phyloP scores from a whole-genome alignment of 352 stramenopile species.

The Globisporangium perplexum region DNA sequence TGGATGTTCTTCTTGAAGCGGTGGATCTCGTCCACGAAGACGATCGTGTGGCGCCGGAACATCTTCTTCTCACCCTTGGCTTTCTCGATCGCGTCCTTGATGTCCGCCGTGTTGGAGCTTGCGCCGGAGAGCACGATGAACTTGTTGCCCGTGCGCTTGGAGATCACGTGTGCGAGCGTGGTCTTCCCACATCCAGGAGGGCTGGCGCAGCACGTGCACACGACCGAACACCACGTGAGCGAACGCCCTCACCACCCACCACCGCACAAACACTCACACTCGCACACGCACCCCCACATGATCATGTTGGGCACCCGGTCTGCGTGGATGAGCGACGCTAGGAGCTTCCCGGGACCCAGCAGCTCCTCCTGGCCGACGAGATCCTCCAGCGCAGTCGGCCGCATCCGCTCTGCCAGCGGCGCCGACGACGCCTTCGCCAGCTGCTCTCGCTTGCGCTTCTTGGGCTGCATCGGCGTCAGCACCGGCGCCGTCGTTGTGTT shows the following conservation, averaged over 20 bases:
- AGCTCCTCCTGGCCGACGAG: slow-evolving; percentile 70
- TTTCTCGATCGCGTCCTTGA: slow-evolving; percentile 73
- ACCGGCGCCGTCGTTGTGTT: too few species aligned
- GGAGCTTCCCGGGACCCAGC: slow-evolving; percentile 47
- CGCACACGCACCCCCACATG: slow-evolving; percentile 57
- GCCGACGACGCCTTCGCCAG: slow-evolving; percentile 18
- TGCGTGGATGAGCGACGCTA: slow-evolving; percentile 53
- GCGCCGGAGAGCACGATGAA: slow-evolving; percentile 71
- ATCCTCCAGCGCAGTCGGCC: slow-evolving; percentile 50
- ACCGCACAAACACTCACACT: neutral
- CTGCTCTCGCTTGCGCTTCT: slow-evolving; percentile 47
- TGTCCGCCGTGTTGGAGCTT: slow-evolving; percentile 62
- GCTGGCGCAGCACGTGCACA: slow-evolving; percentile 25
- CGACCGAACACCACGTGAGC: neutral
- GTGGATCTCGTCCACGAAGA: slow-evolving; percentile 89
- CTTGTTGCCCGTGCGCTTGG: slow-evolving; percentile 54
- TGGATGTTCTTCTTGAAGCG: slow-evolving; percentile 88
- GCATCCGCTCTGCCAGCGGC: slow-evolving; percentile 74
- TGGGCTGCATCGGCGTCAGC: slow-evolving; percentile 19
- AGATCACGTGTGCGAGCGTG: slow-evolving; percentile 75
- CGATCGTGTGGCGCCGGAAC: slow-evolving; percentile 58
- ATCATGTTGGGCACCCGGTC: slow-evolving; percentile 84
- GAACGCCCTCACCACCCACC: too few species aligned
- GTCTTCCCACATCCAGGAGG: slow-evolving; percentile 87
- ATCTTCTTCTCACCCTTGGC: slow-evolving; percentile 60